Conservation (phyloP, 2,329 filamentous ascomycete species). For the Aotearoamyces nothofagi region DNA sequence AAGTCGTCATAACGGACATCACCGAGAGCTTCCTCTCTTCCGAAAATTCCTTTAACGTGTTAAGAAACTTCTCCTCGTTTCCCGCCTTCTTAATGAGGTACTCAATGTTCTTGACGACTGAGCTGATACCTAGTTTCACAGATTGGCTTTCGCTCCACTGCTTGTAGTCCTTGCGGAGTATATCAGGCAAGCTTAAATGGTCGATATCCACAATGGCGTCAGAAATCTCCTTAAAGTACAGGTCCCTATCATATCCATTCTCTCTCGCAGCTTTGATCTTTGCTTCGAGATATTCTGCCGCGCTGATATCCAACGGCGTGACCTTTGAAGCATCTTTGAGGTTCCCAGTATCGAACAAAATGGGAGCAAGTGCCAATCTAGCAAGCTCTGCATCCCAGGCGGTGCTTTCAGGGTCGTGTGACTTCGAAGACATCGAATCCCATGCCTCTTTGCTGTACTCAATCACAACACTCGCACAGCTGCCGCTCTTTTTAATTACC, state of each 20-base stretch:
- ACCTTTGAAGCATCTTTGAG: constrained; percentile 49
- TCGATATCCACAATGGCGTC: constrained; percentile 54
- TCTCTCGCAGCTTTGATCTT: constrained; percentile 13
- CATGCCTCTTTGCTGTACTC: constrained; percentile 41
- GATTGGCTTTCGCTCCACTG: constrained; percentile 45
- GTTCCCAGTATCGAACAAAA: constrained; percentile 60
- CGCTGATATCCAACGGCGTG: constrained; percentile 40
- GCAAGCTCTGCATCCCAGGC: constrained; percentile 42
- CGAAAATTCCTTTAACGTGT: constrained; percentile 34
- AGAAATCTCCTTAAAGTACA: constrained; percentile 44
- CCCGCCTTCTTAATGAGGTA: constrained; percentile 43
- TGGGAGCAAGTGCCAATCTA: constrained; percentile 50
- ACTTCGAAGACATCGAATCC: constrained; percentile 31
- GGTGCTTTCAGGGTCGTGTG: constrained; percentile 21
- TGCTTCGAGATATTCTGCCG: constrained; percentile 41
- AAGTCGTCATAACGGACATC: constrained; percentile 55
- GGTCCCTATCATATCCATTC: constrained; percentile 31
- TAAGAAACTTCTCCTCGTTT: constrained; percentile 27
- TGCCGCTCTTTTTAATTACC: constrained; percentile 51
- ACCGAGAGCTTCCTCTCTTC: constrained; percentile 44
- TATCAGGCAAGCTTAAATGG: constrained; percentile 42
- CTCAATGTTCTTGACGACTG: constrained; percentile 44
- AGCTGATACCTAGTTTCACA: constrained; percentile 49
- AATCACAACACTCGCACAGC: constrained; percentile 57
- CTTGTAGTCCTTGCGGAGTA: constrained; percentile 76